These are phyloP conservation scores for Candida boleticola DNA, from an alignment of 805 yeast species.

Conservation along the genomic window DNA sequence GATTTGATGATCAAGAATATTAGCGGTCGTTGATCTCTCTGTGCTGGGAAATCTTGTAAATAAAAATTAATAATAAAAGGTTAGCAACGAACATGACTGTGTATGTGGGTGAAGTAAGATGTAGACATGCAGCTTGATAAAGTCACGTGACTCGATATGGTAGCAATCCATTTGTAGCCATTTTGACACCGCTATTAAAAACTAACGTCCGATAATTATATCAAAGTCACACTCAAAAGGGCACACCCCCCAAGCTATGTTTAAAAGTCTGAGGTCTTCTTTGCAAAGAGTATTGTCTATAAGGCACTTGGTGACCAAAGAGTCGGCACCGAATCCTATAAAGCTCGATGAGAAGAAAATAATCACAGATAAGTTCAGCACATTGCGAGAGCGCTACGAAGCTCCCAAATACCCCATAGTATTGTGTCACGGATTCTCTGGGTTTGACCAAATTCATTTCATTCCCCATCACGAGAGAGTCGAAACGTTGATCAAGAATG, in stretches of 20 bases:
- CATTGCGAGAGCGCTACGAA: conserved; percentile 39
- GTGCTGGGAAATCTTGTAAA: not conserved
- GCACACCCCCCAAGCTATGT: no score
- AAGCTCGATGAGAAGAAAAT: conserved; percentile 7
- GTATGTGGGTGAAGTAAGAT: no score
- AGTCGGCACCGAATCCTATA: conserved; percentile 1
- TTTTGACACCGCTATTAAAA: no score
- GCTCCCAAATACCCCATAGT: conserved; percentile 74
- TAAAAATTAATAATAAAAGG: no score
- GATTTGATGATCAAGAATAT: conserved; percentile 57
- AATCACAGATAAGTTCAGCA: conserved; percentile 28
- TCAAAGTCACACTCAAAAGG: no score
- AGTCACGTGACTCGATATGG: no score
- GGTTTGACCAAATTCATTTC: conserved; percentile 56
- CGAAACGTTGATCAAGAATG: conserved; percentile 16
- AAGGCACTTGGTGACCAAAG: not conserved
- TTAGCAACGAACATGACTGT: no score
- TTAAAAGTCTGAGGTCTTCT: no score
- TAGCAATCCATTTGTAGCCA: no score
- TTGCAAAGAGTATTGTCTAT: not conserved
- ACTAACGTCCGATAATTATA: no score
- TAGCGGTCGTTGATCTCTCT: conserved; percentile 29
- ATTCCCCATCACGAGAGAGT: conserved; percentile 15
- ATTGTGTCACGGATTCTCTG: conserved; percentile 83
- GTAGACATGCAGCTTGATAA: no score